These are phyloP conservation scores for Phytopythium sindhum DNA, from an alignment of 352 stramenopile genomes.

Conservation along the genomic window DNA sequence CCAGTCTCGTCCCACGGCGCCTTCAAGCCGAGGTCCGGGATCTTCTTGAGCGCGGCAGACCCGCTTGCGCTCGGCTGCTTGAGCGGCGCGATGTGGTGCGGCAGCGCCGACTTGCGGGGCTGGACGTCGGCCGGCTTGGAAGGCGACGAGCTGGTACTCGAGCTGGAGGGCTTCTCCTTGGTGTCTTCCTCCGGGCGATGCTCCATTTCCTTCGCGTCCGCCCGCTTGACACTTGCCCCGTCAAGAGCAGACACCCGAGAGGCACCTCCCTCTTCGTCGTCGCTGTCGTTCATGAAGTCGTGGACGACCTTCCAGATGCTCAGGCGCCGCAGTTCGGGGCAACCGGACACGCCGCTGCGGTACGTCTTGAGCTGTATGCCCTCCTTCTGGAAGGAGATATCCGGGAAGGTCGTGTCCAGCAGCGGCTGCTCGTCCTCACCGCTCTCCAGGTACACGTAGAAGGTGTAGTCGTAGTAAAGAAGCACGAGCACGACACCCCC, in stretches of 20 bases:
- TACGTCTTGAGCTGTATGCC: conserved; percentile 86
- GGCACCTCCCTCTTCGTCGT: conserved; percentile 30
- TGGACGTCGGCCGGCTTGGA: conserved; percentile 33
- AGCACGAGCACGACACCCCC: conserved; percentile 88
- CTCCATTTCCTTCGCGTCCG: conserved; percentile 56
- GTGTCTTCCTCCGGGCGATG: conserved; percentile 55
- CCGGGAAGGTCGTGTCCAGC: conserved; percentile 92
- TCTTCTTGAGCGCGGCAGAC: conserved; percentile 50
- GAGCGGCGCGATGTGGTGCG: conserved; percentile 76
- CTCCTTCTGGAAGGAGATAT: conserved; percentile 89
- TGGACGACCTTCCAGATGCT: conserved; percentile 82
- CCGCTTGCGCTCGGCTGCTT: conserved; percentile 41
- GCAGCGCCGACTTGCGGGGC: conserved; percentile 61
- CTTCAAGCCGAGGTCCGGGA: conserved; percentile 68
- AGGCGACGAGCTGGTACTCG: conserved; percentile 23
- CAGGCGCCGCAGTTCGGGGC: conserved; percentile 59
- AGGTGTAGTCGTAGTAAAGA: conserved; percentile 91
- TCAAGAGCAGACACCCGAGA: neutral
- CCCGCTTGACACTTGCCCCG: conserved; percentile 15
- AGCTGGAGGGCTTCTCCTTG: conserved; percentile 19
- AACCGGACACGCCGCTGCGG: conserved; percentile 60
- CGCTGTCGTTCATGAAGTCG: conserved; percentile 47
- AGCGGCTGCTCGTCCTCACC: conserved; percentile 89
- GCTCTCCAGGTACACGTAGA: conserved; percentile 90
- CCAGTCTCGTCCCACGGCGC: conserved; percentile 79